A percentile compares a stretch with the other conserved stretches of the same genome.
Conservation (phyloP, 164 flowering plant genomes). For the Tetrastigma voinierianum region DNA sequence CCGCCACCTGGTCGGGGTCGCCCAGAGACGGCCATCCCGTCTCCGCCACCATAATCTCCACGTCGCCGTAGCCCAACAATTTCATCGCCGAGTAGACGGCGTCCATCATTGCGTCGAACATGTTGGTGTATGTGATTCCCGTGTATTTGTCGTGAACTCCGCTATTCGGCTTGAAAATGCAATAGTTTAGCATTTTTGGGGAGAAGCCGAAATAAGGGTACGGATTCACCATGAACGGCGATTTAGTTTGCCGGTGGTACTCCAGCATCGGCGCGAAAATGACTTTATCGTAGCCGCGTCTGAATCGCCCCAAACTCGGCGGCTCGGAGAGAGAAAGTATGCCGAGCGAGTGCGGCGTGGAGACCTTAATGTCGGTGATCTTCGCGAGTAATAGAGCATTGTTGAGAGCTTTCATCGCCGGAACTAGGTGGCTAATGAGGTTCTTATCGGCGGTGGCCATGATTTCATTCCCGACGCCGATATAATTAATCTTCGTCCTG, state of each 20-base stretch:
- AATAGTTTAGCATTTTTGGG: slow-evolving; percentile 38
- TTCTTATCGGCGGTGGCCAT: slow-evolving; percentile 33
- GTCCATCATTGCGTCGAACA: slow-evolving; percentile 69
- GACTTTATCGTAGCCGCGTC: slow-evolving; percentile 39
- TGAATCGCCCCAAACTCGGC: slow-evolving; percentile 68
- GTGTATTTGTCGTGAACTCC: slow-evolving; percentile 49
- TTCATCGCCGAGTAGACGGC: slow-evolving; percentile 55
- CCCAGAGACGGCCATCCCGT: slow-evolving; percentile 58
- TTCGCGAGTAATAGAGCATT: slow-evolving; percentile 48
- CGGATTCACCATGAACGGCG: slow-evolving; percentile 75
- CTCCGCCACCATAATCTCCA: slow-evolving; percentile 37
- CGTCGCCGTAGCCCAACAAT: slow-evolving; percentile 39
- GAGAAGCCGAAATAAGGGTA: slow-evolving; percentile 72
- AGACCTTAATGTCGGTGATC: slow-evolving; percentile 43
- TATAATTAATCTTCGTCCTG: slow-evolving; percentile 40
- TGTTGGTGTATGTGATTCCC: slow-evolving; percentile 48
- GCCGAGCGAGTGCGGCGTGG: slow-evolving; percentile 73
- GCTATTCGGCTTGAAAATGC: slow-evolving; percentile 46
- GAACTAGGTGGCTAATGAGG: slow-evolving; percentile 44
- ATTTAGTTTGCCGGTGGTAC: slow-evolving; percentile 55
- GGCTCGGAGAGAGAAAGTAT: slow-evolving; percentile 40
- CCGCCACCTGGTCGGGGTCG: slow-evolving; percentile 21
- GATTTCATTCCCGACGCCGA: slow-evolving; percentile 72
- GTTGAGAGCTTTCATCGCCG: slow-evolving; percentile 67
- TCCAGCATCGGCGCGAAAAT: slow-evolving; percentile 56